Evolutionary conservation across 495 filamentous ascomycete genomes (phyloP).

Genomic region (Penicillium fimorum): DNA sequence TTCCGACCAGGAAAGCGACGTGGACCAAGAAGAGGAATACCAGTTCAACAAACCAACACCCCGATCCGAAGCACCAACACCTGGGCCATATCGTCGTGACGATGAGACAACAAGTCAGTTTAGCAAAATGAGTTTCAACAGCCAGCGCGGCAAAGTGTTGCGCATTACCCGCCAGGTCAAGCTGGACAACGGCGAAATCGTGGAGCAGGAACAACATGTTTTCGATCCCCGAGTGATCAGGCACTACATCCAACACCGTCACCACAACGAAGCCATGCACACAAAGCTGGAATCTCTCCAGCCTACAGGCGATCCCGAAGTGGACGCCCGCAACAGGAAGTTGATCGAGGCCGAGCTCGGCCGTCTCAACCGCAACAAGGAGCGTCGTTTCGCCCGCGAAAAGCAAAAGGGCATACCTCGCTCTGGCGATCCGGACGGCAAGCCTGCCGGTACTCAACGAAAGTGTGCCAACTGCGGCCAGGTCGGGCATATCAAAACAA

Average conservation of each 20-base stretch:
- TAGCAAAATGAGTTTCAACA: constrained; percentile 70
- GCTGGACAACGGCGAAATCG: constrained; percentile 61
- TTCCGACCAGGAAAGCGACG: constrained; percentile 60
- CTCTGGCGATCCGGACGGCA: constrained; percentile 45
- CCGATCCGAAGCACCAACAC: constrained; percentile 59
- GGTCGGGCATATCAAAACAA: constrained; percentile 98
- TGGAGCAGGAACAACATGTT: constrained; percentile 59
- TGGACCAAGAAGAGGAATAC: constrained; percentile 64
- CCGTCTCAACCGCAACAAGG: constrained; percentile 84
- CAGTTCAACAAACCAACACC: constrained; percentile 60
- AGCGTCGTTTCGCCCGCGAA: constrained; percentile 86
- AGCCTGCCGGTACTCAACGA: constrained; percentile 69
- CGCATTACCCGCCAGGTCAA: constrained; percentile 68
- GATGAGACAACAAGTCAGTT: constrained; percentile 88
- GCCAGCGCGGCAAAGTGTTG: constrained; percentile 67
- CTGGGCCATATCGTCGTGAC: constrained; percentile 53
- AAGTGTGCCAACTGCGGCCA: constrained; percentile 97
- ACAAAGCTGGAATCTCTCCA: constrained; percentile 63
- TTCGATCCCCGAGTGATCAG: constrained; percentile 73
- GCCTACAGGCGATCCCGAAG: constrained; percentile 75
- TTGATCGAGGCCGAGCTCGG: constrained; percentile 71
- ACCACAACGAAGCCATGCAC: constrained; percentile 58
- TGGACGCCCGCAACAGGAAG: constrained; percentile 59
- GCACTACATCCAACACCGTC: constrained; percentile 56
- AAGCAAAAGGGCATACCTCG: constrained; percentile 70